Evolutionary conservation across 192 early-diverging fungal genomes (phyloP).

Genomic region (Coemansia sp.): DNA sequence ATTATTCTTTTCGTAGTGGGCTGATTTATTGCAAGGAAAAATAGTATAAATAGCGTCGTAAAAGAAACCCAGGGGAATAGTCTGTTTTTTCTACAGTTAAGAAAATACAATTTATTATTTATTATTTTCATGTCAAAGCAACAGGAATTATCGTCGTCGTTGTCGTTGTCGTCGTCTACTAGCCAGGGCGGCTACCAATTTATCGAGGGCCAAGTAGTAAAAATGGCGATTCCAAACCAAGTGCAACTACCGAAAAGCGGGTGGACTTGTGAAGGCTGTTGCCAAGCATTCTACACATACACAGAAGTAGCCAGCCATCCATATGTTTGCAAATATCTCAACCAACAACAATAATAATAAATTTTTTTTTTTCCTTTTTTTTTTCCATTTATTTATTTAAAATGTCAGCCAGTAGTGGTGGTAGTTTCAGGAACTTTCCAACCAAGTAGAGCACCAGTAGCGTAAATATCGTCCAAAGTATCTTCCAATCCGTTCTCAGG

Average conservation of each 20-base stretch:
- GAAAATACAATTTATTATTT: too few relatives aligned
- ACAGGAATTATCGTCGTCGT: too few relatives aligned
- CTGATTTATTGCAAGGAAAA: too few relatives aligned
- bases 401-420: background rate
- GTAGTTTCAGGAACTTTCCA: conserved; percentile 41
- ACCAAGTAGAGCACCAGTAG: conserved; percentile 23
- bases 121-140: too few relatives aligned
- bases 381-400: background rate
- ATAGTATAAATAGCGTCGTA: too few relatives aligned
- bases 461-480: conserved; percentile 71
- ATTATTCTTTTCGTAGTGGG: too few relatives aligned
- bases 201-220: background rate
- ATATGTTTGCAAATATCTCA: background rate
- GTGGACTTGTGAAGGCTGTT: background rate
- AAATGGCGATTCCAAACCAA: background rate
- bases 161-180: too few relatives aligned
- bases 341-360: background rate
- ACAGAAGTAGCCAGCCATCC: background rate
- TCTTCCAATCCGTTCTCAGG: conserved; percentile 64
- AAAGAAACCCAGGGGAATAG: too few relatives aligned
- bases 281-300: background rate
- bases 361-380: background rate
- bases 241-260: background rate
- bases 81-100: too few relatives aligned
- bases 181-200: background rate